Conservation (phyloP, 805 yeast species). For the Millerozyma miso region DNA sequence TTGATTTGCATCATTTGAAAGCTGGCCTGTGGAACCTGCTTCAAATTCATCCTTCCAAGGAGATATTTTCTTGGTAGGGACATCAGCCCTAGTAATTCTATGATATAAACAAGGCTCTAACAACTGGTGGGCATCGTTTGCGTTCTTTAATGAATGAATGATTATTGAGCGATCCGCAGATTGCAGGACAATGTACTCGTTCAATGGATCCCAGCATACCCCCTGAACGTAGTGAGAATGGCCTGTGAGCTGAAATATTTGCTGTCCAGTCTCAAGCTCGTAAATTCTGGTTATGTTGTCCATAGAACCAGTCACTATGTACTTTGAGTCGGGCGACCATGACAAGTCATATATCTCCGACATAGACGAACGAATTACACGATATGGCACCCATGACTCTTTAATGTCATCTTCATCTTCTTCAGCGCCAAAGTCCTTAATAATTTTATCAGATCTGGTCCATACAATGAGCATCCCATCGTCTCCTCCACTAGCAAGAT, state of each 20-base stretch:
- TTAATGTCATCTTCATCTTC: slow-evolving; percentile 47
- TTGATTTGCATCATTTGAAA: slow-evolving; percentile 25
- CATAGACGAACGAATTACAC: slow-evolving; percentile 53
- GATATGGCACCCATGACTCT: slow-evolving; percentile 73
- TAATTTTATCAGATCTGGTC: slow-evolving; percentile 53
- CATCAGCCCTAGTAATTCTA: slow-evolving; percentile 6
- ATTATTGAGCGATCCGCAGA: slow-evolving; percentile 83
- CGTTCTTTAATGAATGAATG: slow-evolving; percentile 49
- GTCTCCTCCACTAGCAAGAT: slow-evolving; percentile 89
- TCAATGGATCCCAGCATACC: slow-evolving; percentile 89
- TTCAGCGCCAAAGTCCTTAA: slow-evolving; percentile 58
- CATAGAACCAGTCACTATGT: slow-evolving; percentile 85
- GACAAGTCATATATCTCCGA: slow-evolving; percentile 86
- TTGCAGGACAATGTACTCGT: slow-evolving; percentile 76
- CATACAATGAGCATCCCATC: slow-evolving; percentile 88
- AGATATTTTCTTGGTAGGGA: slow-evolving; percentile 6
- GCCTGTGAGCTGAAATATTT: slow-evolving; percentile 57
- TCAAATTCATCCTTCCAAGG: slow-evolving; percentile 3
- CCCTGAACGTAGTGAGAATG: slow-evolving; percentile 95
- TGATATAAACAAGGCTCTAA: slow-evolving; percentile 5
- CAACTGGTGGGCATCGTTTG: slow-evolving; percentile 15
- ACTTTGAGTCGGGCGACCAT: slow-evolving; percentile 86
- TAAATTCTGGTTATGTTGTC: slow-evolving; percentile 78
- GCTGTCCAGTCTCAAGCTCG: slow-evolving; percentile 51
- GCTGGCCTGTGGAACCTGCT: background rate